Percentiles rank a stretch among this genome's conserved stretches.
These are phyloP conservation scores for Tylopilus plumbeoviolaceoides DNA, from an alignment of 768 basidiomycete genomes.

Conservation along the genomic window DNA sequence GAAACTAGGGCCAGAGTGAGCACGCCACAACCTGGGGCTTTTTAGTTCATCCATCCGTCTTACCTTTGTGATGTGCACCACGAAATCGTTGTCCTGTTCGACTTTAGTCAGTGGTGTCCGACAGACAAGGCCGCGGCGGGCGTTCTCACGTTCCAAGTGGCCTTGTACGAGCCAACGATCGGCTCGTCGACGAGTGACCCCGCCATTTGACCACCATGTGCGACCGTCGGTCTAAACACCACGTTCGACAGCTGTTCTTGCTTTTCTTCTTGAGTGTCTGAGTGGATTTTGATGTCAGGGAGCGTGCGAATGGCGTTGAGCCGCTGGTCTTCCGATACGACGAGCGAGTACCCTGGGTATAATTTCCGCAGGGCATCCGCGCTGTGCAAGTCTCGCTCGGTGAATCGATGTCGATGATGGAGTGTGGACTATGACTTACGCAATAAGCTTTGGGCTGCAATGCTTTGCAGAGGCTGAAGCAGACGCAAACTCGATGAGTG, in stretches of 20 bases:
- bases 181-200: conserved; percentile 53
- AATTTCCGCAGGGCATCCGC: conserved; percentile 50
- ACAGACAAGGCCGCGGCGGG: background rate
- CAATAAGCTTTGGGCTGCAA: conserved; percentile 40
- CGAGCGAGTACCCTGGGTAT: conserved; percentile 60
- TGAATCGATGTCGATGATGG: conserved; percentile 3
- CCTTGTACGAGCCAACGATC: conserved; percentile 50
- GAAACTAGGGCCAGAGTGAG: conserved; percentile 29
- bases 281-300: conserved; percentile 44
- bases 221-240: conserved; percentile 46
- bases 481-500: background rate
- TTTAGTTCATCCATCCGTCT: conserved; percentile 9
- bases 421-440: conserved; percentile 32
- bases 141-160: conserved; percentile 55
- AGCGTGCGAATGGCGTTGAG: conserved; percentile 47
- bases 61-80: conserved; percentile 52
- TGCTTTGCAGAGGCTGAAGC: conserved; percentile 50
- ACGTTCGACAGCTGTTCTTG: conserved; percentile 46
- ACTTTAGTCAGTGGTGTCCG: conserved; percentile 1
- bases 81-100: conserved; percentile 50
- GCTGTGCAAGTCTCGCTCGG: conserved; percentile 16
- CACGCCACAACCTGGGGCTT: background rate
- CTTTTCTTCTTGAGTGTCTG: conserved; percentile 45
- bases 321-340: conserved; percentile 45
- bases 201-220: conserved; percentile 37